Conservation (phyloP, 1,284 basidiomycete genomes). For the Sporisorium reilianum region DNA sequence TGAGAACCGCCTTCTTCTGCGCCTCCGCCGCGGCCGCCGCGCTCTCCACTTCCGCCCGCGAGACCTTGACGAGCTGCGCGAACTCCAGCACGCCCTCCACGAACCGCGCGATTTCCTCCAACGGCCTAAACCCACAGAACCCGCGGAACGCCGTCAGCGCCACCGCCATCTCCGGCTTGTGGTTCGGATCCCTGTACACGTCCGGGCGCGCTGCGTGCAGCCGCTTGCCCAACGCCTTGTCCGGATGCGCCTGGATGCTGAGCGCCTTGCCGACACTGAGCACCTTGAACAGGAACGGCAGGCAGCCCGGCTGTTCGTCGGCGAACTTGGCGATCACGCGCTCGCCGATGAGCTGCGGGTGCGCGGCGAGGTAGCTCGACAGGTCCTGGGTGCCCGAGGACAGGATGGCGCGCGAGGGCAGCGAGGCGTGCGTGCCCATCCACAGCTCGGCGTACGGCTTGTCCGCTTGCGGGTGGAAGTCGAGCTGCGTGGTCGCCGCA, state of each 20-base stretch:
- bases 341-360: conserved; percentile 55
- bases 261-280: conserved; percentile 92
- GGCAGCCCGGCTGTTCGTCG: conserved; percentile 34
- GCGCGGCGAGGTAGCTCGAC: conserved; percentile 36
- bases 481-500: conserved; percentile 41
- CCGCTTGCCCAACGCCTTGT: conserved; percentile 85
- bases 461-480: conserved; percentile 34
- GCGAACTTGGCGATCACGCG: conserved; percentile 35
- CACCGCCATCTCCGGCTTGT: conserved; percentile 98
- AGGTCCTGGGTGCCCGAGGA: conserved; percentile 14
- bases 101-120: conserved; percentile 78
- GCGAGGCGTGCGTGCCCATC: conserved; percentile 97
- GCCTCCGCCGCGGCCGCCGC: background rate
- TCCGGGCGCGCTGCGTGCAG: conserved; percentile 82
- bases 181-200: conserved; percentile 93
- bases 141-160: conserved; percentile 91
- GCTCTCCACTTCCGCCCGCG: conserved; percentile 3
- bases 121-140: conserved; percentile 89
- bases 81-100: conserved; percentile 84
- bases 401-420: conserved; percentile 78
- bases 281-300: conserved; percentile 69
- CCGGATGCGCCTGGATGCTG: conserved; percentile 96
- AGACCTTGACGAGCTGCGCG: conserved; percentile 69
- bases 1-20: conserved; percentile 30
- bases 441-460: conserved; percentile 73